Conservation (phyloP, 2,329 filamentous ascomycete genomes). For the Botrytis galanthina region DNA sequence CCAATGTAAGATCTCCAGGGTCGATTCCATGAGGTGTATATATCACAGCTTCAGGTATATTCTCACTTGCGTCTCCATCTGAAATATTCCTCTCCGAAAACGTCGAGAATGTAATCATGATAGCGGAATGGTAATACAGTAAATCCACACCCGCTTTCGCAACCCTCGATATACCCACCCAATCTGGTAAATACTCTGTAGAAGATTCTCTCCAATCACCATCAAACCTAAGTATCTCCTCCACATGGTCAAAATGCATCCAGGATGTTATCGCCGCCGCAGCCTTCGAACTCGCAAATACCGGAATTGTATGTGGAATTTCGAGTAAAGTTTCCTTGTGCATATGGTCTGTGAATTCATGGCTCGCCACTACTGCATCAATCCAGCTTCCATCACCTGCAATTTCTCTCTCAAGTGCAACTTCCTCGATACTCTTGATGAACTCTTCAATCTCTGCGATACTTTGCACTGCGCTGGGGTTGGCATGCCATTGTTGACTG, state of each 20-base stretch:
- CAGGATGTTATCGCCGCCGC: constrained; percentile 55
- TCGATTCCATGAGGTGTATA: constrained; percentile 65
- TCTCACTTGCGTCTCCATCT: constrained; percentile 28
- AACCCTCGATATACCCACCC: constrained; percentile 60
- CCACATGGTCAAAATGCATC: constrained; percentile 58
- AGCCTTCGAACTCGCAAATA: constrained; percentile 60
- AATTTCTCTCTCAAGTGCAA: neutral
- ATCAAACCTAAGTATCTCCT: constrained; percentile 35
- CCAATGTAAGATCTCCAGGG: constrained; percentile 44
- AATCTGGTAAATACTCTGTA: constrained; percentile 48
- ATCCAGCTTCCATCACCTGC: constrained; percentile 43
- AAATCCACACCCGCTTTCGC: constrained; percentile 50
- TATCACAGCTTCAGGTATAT: constrained; percentile 53
- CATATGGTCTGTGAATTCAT: constrained; percentile 67
- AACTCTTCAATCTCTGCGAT: constrained; percentile 55
- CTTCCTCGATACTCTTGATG: constrained; percentile 49
- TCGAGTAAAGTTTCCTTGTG: constrained; percentile 59
- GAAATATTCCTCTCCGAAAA: neutral
- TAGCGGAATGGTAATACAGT: constrained; percentile 60
- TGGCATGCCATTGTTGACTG: constrained; percentile 61
- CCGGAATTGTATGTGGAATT: constrained; percentile 51
- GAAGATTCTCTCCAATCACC: constrained; percentile 38
- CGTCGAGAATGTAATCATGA: constrained; percentile 54
- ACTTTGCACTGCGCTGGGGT: constrained; percentile 51
- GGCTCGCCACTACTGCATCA: constrained; percentile 58